Conservation (phyloP, 2,329 filamentous ascomycete species). For the Xylaria digitata region DNA sequence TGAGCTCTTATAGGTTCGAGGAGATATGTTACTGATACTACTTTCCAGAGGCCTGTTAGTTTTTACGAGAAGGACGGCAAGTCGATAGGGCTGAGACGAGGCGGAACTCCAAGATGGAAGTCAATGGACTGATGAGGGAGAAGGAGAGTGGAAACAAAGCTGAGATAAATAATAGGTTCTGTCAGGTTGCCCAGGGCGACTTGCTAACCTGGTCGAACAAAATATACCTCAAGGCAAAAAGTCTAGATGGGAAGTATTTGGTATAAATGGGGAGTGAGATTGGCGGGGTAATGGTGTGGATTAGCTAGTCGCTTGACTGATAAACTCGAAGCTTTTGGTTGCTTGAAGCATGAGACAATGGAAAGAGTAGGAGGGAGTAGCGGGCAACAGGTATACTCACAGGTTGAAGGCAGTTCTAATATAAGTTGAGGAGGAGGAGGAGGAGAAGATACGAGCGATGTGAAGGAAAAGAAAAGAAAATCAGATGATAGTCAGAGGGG, state of each 20-base stretch:
- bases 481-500: conserved; percentile 15
- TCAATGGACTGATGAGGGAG: neutral
- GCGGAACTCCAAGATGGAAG: neutral
- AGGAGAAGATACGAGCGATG: conserved; percentile 7
- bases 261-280: conserved; percentile 26
- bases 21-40: conserved; percentile 17
- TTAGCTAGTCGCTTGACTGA: conserved; percentile 23
- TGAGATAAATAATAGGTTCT: conserved; percentile 13
- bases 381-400: conserved; percentile 25
- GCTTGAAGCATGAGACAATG: conserved; percentile 9
- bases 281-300: conserved; percentile 35
- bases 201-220: conserved; percentile 8
- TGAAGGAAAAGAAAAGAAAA: conserved; percentile 28
- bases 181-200: conserved; percentile 5
- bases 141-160: neutral
- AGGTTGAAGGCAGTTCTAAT: conserved; percentile 2
- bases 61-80: conserved; percentile 3
- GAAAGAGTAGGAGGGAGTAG: neutral
- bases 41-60: conserved; percentile 25
- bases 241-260: conserved; percentile 9
- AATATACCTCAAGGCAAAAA: conserved; percentile 37
- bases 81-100: neutral
- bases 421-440: neutral
- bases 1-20: conserved; percentile 52
- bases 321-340: conserved; percentile 11